phyloP scores from a whole-genome alignment of 441 rosid genomes.

The Erodium trifolium region DNA sequence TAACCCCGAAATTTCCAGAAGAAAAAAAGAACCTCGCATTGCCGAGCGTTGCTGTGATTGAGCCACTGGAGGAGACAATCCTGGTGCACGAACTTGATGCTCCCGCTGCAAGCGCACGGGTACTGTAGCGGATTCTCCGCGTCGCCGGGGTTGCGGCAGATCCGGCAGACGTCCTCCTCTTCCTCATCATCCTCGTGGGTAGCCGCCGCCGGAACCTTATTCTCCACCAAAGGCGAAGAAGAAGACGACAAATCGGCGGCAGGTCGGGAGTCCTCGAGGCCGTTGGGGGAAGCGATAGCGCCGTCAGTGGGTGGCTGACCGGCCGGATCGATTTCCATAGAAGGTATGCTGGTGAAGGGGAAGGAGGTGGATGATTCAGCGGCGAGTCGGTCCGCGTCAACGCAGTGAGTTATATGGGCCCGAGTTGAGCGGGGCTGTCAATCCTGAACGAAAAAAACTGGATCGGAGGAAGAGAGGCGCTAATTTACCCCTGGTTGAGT shows the following conservation, averaged over 20 bases:
- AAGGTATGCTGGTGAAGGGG: no score
- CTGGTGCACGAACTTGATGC: slow-evolving; percentile 95
- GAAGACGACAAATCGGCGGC: slow-evolving; percentile 23
- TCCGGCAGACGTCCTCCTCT: slow-evolving; percentile 97
- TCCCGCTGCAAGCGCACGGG: slow-evolving; percentile 97
- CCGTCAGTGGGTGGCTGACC: slow-evolving; percentile 26
- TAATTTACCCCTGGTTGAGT: no score
- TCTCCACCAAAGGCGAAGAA: slow-evolving; percentile 12
- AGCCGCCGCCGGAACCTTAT: slow-evolving; percentile 13
- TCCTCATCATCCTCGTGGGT: slow-evolving; percentile 63
- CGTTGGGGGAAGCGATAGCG: background rate
- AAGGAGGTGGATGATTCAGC: no score
- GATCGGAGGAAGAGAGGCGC: no score
- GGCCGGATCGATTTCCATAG: slow-evolving; percentile 24
- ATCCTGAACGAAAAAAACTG: no score
- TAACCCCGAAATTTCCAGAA: background rate
- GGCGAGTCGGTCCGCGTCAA: no score
- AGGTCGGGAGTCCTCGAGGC: slow-evolving; percentile 18
- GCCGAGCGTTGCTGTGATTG: slow-evolving; percentile 96
- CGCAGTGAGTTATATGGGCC: no score
- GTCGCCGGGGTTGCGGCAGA: slow-evolving; percentile 95
- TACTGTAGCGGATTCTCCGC: slow-evolving; percentile 80
- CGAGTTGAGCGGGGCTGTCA: no score
- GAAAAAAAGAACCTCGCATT: slow-evolving; percentile 66
- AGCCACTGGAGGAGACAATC: slow-evolving; percentile 99